Base-by-base conservation (phyloP, 2,329 filamentous ascomycete genomes). In the Magnaporthales sp. region DNA sequence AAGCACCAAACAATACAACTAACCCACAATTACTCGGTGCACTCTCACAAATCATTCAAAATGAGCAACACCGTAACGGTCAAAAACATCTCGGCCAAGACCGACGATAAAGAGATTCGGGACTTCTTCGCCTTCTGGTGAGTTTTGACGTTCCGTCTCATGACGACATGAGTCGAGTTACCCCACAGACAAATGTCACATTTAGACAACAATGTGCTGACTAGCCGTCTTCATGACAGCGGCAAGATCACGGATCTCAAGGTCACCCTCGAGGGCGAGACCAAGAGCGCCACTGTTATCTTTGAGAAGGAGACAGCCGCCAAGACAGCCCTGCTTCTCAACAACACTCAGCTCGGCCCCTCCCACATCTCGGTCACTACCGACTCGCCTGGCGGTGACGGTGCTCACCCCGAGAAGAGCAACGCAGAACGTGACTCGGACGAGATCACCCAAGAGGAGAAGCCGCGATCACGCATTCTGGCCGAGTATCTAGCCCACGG, bases 41-140 rank as follows among this genome's bases (percentile, higher is more conserved):
- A n/a, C 19, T 54, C 62, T 8, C n/a, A 24, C 58, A 15, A 68
- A 72, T 13, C 10, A 70, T 71, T 67, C 70, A 51, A 64, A 51
- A 64, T 66, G 67, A 65, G 11, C 56, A 72, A 66, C 68, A 70
- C 70, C 27, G 67, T 72, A 70, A 82, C 93, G 81, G 93, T 98
- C 74, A 91, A 91, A 81, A 93, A 95, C 82, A 97, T 99, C 80
- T 88, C 91, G 72, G 77, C 83, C 69, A 80, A 89, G 77, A 97
- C 94, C 67, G 88, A 86, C 72, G 93, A 99, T 80, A 90, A 93
- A 80, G 93, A 98, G 80, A 89, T 99, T 73, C 88, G 88, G 75
- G 93, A 97, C 76, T 99, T 99, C 85, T 99, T 99, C 84, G 95
- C 91, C 83, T 98, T 98, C 80, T 90, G 87, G 92, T 94, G 84